These are phyloP conservation scores for Circinella umbellata DNA, from an alignment of 371 early-diverging fungal genomes.

Conservation along the genomic window DNA sequence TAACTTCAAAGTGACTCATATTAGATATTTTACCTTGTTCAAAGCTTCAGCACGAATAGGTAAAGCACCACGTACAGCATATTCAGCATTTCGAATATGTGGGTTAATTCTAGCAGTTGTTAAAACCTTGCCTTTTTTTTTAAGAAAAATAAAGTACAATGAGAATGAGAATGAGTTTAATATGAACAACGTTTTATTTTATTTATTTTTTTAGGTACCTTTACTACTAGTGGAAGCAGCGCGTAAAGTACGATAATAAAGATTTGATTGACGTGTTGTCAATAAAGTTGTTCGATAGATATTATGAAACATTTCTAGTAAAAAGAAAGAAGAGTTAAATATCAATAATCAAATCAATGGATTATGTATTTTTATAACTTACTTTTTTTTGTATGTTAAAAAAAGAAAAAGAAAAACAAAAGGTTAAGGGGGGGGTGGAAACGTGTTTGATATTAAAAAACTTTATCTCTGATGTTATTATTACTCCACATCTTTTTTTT, in stretches of 20 bases:
- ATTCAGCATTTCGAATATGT: constrained; percentile 79
- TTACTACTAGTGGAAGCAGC: constrained; percentile 5
- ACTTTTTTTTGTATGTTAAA: not conserved
- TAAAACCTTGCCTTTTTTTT: constrained; percentile 54
- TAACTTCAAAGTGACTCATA: not conserved
- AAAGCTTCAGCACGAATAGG: constrained; percentile 96
- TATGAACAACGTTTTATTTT: not conserved
- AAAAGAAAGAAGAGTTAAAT: not conserved
- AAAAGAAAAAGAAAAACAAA: not conserved
- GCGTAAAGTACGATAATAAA: not conserved
- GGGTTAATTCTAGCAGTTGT: constrained; percentile 73
- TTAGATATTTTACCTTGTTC: constrained; percentile 42
- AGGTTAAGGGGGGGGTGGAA: not conserved
- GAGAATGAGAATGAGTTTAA: not conserved
- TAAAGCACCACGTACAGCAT: constrained; percentile 96
- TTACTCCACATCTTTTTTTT: no score
- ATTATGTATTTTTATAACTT: not conserved
- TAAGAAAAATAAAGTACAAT: no score
- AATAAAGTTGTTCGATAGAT: not conserved
- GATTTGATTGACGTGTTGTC: not conserved
- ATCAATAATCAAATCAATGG: no score
- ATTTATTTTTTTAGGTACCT: not conserved
- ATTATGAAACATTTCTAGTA: not conserved
- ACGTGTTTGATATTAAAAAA: not conserved
- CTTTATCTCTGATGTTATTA: no score